These are phyloP conservation scores for Apophysomyces elegans DNA, from an alignment of 371 early-diverging fungal species.

Conservation along the genomic window DNA sequence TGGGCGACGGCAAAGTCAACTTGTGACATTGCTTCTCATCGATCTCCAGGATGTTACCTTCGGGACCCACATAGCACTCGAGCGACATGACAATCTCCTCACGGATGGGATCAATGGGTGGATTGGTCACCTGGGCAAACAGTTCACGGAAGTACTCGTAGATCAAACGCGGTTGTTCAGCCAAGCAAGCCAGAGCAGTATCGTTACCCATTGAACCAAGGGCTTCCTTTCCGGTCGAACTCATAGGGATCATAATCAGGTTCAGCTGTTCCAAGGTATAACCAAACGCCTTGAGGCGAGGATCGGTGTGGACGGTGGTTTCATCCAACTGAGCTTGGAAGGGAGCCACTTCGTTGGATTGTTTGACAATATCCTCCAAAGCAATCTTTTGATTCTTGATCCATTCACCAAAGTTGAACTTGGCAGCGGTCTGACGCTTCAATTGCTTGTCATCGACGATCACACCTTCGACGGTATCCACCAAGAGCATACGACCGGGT, in stretches of 20 bases:
- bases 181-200: slow-evolving; percentile 93
- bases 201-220: slow-evolving; percentile 99
- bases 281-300: slow-evolving; percentile 87
- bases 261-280: slow-evolving; percentile 94
- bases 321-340: slow-evolving; percentile 45
- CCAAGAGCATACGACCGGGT: slow-evolving; percentile 96
- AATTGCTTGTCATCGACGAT: slow-evolving; percentile 91
- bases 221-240: slow-evolving; percentile 90
- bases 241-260: slow-evolving; percentile 87
- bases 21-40: slow-evolving; percentile 78
- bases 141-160: slow-evolving; percentile 97
- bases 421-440: slow-evolving; percentile 73
- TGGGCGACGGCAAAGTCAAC: slow-evolving; percentile 83
- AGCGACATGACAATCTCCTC: slow-evolving; percentile 97
- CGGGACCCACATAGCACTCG: slow-evolving; percentile 94
- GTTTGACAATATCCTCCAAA: slow-evolving; percentile 62
- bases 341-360: slow-evolving; percentile 15
- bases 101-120: slow-evolving; percentile 98
- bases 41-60: slow-evolving; percentile 91
- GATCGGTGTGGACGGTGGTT: slow-evolving; percentile 67
- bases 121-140: slow-evolving; percentile 98
- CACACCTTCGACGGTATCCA: slow-evolving; percentile 90
- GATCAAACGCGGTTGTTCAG: slow-evolving; percentile 83
- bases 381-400: slow-evolving; percentile 77
- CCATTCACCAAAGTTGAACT: slow-evolving; percentile 85